A percentile compares a stretch with the other conserved stretches of the same genome.
Evolutionary conservation across 805 yeast genomes (phyloP).

Genomic region (Jamesozyma piceae): DNA sequence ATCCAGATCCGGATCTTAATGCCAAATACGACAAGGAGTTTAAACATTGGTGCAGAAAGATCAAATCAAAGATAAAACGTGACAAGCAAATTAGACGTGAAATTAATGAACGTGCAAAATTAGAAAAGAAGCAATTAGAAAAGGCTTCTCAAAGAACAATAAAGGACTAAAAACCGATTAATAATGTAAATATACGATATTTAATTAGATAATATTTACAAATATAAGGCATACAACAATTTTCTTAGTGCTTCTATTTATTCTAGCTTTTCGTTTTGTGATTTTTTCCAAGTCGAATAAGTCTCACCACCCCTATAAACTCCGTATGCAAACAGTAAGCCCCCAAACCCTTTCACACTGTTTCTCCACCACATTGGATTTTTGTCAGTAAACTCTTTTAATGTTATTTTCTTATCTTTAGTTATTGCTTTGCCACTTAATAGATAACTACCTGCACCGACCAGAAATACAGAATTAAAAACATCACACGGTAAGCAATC

Average conservation of each 20-base stretch:
- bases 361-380: slow-evolving; percentile 58
- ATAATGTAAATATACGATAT: neutral
- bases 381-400: slow-evolving; percentile 28
- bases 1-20: slow-evolving; percentile 13
- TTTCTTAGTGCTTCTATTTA: neutral
- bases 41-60: slow-evolving; percentile 36
- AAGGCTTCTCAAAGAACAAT: slow-evolving; percentile 3
- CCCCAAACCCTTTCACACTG: slow-evolving; percentile 45
- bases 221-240: neutral
- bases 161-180: neutral
- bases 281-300: slow-evolving; percentile 4
- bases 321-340: slow-evolving; percentile 47
- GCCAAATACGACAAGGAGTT: slow-evolving; percentile 25
- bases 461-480: slow-evolving; percentile 48
- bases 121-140: slow-evolving; percentile 22
- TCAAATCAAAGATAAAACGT: slow-evolving; percentile 24
- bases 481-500: slow-evolving; percentile 64
- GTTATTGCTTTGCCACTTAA: slow-evolving; percentile 47
- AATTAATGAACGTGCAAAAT: slow-evolving; percentile 22
- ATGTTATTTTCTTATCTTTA: slow-evolving; percentile 35
- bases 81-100: slow-evolving; percentile 28
- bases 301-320: slow-evolving; percentile 50
- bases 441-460: slow-evolving; percentile 57
- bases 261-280: slow-evolving; percentile 1
- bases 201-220: neutral